Conservation (phyloP, 2,329 filamentous ascomycete genomes). For the Shiraia sp. region DNA sequence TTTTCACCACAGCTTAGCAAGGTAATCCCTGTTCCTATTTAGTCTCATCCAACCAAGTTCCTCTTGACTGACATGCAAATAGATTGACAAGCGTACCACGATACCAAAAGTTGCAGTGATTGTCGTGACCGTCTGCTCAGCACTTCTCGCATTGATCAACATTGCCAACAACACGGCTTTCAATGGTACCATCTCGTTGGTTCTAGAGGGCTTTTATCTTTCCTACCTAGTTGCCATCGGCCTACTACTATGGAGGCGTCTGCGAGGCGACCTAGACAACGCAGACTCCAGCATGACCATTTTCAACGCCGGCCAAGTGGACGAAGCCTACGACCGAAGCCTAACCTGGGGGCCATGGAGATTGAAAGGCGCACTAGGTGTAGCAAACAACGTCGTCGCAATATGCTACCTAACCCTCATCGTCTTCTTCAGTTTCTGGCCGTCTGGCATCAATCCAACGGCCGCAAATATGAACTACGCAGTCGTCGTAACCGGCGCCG, state of each 20-base stretch:
- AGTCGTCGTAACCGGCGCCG: conserved; percentile 35
- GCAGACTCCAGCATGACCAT: conserved; percentile 23
- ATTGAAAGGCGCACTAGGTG: conserved; percentile 31
- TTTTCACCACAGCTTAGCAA: conserved; percentile 38
- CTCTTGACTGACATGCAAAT: conserved; percentile 6
- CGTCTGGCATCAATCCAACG: conserved; percentile 18
- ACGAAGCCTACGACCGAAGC: conserved; percentile 24
- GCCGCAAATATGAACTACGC: conserved; percentile 39
- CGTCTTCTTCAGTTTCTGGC: conserved; percentile 45
- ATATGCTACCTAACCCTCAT: conserved; percentile 38
- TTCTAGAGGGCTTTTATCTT: conserved; percentile 42
- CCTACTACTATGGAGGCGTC: conserved; percentile 40
- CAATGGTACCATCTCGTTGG: conserved; percentile 41
- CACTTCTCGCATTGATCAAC: conserved; percentile 56
- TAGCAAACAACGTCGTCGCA: conserved; percentile 37
- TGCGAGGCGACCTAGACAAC: conserved; percentile 37
- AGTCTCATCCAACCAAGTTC: not conserved
- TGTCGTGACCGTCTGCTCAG: conserved; percentile 49
- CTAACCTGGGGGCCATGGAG: conserved; percentile 42
- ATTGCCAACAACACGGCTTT: conserved; percentile 51
- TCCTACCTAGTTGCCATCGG: conserved; percentile 41
- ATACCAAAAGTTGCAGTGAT: conserved; percentile 54
- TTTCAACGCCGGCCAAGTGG: conserved; percentile 23
- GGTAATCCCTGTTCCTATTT: conserved; percentile 14
- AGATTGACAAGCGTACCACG: conserved; percentile 42